A percentile compares a stretch with the other conserved stretches of the same genome.
phyloP scores from a whole-genome alignment of 805 yeast species.

The Teunomyces gatunensis region DNA sequence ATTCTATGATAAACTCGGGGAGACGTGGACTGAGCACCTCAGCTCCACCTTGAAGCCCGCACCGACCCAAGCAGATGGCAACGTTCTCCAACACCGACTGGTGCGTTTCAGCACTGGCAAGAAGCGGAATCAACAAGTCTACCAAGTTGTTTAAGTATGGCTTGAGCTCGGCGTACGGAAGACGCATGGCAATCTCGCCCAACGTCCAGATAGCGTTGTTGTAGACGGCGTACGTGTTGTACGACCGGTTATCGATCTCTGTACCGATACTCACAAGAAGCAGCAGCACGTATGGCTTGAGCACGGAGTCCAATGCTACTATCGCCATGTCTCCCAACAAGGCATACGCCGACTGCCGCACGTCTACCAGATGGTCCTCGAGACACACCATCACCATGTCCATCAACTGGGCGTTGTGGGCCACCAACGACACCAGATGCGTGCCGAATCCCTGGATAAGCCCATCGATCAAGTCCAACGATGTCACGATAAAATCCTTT shows the following conservation, averaged over 20 bases:
- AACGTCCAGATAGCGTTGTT: conserved; percentile 93
- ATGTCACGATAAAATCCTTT: conserved; percentile 84
- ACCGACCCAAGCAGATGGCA: conserved; percentile 84
- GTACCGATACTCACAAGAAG: conserved; percentile 65
- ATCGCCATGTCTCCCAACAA: conserved; percentile 86
- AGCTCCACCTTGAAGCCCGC: conserved; percentile 65
- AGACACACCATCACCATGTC: conserved; percentile 65
- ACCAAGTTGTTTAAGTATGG: conserved; percentile 56
- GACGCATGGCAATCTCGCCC: conserved; percentile 78
- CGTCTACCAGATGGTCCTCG: conserved; percentile 77
- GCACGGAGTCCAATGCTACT: conserved; percentile 44
- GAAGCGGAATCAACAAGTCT: conserved; percentile 55
- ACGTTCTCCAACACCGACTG: conserved; percentile 78
- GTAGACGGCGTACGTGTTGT: conserved; percentile 58
- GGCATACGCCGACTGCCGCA: conserved; percentile 91
- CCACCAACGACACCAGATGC: conserved; percentile 56
- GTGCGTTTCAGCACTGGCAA: conserved; percentile 53
- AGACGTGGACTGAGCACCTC: conserved; percentile 55
- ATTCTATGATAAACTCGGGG: conserved; percentile 54
- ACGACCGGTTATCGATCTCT: conserved; percentile 57
- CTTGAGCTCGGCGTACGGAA: conserved; percentile 42
- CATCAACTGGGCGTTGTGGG: conserved; percentile 45
- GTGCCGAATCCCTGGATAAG: conserved; percentile 82
- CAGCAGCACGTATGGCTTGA: conserved; percentile 47
- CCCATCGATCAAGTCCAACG: conserved; percentile 89